phyloP scores from a whole-genome alignment of 768 basidiomycete genomes.

The Tubosaeta sp. region DNA sequence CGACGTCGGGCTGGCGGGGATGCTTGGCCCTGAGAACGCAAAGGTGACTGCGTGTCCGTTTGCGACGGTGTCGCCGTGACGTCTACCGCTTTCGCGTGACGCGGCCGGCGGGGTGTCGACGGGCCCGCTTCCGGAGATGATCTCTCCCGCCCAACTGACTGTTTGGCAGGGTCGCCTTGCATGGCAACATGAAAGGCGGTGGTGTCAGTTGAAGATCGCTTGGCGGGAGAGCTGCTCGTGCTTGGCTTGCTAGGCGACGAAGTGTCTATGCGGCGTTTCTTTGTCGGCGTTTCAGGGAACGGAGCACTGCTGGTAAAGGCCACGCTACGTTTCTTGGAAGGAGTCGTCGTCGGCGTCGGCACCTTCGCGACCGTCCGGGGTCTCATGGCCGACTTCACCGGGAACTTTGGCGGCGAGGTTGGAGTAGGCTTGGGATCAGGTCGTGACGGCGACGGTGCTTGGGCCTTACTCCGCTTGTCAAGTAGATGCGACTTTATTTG shows the following conservation, averaged over 20 bases:
- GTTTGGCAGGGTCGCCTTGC: constrained; percentile 6
- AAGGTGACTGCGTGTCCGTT: constrained; percentile 22
- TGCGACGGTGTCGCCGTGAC: constrained; percentile 5
- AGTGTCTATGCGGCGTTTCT: constrained; percentile 34
- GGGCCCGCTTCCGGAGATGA: constrained; percentile 10
- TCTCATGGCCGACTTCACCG: constrained; percentile 17
- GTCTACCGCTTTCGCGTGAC: constrained; percentile 4
- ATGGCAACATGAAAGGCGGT: constrained; percentile 21
- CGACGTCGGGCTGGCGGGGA: constrained; percentile 30
- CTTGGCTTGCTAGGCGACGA: constrained; percentile 11
- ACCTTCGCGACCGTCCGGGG: constrained; percentile 1
- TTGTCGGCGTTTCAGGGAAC: constrained; percentile 41
- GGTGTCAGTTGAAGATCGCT: not conserved
- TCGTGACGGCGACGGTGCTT: not conserved
- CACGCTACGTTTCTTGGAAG: constrained; percentile 32
- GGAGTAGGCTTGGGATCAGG: not conserved
- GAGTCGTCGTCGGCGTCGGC: constrained; percentile 8
- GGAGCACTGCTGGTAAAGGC: constrained; percentile 16
- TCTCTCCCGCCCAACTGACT: not conserved
- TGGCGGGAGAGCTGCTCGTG: constrained; percentile 10
- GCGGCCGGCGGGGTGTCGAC: constrained; percentile 24
- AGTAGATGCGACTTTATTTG: constrained; percentile 17
- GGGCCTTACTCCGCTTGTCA: not conserved
- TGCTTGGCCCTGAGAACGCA: constrained; percentile 11
- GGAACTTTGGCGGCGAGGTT: constrained; percentile 18